Percentiles rank a stretch among this genome's conserved stretches.
Conservation (phyloP, 208 protist genomes). For the Phytomonas sp. region DNA sequence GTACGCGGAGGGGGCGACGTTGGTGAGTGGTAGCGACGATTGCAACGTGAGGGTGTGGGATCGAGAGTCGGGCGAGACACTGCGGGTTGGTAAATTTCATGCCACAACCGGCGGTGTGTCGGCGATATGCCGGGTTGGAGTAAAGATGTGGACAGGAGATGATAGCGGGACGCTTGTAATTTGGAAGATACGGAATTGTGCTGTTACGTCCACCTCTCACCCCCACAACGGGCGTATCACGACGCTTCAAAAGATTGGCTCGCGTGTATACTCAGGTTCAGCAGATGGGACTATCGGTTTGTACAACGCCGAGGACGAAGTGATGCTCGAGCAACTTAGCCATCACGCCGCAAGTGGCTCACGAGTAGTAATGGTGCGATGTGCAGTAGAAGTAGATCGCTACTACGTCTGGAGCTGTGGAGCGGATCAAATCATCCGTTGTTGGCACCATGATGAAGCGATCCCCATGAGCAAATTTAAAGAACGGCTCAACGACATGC, state of each 20-base stretch:
- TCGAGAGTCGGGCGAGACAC: conserved; percentile 23
- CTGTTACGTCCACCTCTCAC: conserved; percentile 24
- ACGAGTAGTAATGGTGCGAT: conserved; percentile 18
- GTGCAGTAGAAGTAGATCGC: conserved; percentile 55
- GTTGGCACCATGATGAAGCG: conserved; percentile 86
- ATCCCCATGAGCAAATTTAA: conserved; percentile 42
- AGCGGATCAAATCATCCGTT: conserved; percentile 62
- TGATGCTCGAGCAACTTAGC: conserved; percentile 27
- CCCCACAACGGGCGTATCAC: conserved; percentile 41
- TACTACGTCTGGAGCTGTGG: conserved; percentile 66
- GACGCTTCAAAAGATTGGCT: conserved; percentile 36
- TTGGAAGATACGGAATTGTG: conserved; percentile 51
- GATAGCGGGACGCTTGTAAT: conserved; percentile 48
- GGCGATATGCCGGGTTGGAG: conserved; percentile 66
- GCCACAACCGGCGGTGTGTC: conserved; percentile 52
- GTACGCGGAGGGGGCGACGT: conserved; percentile 59
- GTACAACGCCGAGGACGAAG: conserved; percentile 46
- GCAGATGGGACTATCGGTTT: conserved; percentile 48
- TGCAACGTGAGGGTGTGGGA: conserved; percentile 77
- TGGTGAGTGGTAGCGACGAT: conserved; percentile 80
- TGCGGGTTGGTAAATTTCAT: conserved; percentile 52
- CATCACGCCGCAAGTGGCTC: conserved; percentile 40
- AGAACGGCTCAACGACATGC: conserved; percentile 72
- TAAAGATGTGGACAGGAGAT: conserved; percentile 85
- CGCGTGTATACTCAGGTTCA: conserved; percentile 42